Base-by-base conservation (phyloP, 768 basidiomycete species). In the Omphalotus guepiniiformis region DNA sequence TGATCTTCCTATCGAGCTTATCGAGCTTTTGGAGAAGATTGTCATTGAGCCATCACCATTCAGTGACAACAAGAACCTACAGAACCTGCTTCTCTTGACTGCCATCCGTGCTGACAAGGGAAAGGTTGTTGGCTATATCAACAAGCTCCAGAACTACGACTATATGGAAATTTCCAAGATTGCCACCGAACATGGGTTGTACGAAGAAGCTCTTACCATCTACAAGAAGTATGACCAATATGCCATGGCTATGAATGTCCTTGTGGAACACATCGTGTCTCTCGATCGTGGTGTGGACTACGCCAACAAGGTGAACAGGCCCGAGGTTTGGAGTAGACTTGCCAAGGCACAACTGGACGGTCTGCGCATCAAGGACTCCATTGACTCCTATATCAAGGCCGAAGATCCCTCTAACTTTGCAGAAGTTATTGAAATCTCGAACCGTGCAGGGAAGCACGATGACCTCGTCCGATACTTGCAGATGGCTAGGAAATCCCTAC, bases 301-400 rank as follows among this genome's bases (percentile, higher is more conserved):
- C 55, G 96, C 96, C 48, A 88, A 80, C 73, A 98, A 96, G 74
- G 87, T 97, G 67, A 91, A 97, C 71, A 79, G 83, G 63, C 93
- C 96, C 28, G 93, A 91, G 55, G 95, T 98, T 13, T 99, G 96
- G 96, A 93, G 89, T 56, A 71, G 96, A 42, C 79, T 99, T 54
- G 96, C 90, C n/a, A 99, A 99, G 67, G 96, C 96, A 18, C 96
- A 99, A 64, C 79, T 99, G 41, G 96, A 99, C 62, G 96, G 96
- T 55, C 79, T 98, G 42, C 90, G 96, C 35, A 90, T 99, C 71
- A 98, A 97, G 69, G 95, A 99, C 58, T 83, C 95, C 11, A 97
- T 99, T 56, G 93, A 98, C 60, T 97, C 95, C 22, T 98, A 98
- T 67, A 93, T 95, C 80, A 94, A 93, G 74, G 93, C 95, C 12